Evolutionary conservation across 306 rosid species (phyloP).

Genomic region (Cercis canadensis): DNA sequence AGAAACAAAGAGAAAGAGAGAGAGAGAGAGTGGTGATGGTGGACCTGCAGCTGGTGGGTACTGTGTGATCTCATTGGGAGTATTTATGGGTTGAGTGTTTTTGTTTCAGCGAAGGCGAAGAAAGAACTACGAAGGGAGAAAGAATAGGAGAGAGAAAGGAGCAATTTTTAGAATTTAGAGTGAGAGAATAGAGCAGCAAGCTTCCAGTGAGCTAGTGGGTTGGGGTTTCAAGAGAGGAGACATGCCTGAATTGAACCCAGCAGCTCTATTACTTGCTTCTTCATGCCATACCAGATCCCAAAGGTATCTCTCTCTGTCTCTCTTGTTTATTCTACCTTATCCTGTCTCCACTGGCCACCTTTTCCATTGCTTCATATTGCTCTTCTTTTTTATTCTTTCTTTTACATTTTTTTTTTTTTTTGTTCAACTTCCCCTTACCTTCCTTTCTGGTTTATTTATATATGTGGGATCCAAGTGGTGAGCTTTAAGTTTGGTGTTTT

Average conservation of each 20-base stretch:
- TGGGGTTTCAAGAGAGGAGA: conserved; percentile 57
- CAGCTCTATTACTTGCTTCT: conserved; percentile 60
- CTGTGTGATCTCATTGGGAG: conserved; percentile 18
- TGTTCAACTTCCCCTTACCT: neutral
- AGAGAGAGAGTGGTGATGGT: conserved; percentile 17
- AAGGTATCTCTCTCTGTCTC: conserved; percentile 47
- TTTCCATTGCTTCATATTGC: conserved; percentile 32
- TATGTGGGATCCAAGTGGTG: conserved; percentile 48
- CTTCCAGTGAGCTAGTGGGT: conserved; percentile 25
- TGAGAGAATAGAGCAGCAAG: conserved; percentile 4
- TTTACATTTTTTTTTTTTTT: neutral
- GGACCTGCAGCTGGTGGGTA: conserved; percentile 34
- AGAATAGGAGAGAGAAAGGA: neutral
- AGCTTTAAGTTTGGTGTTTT: conserved; percentile 36
- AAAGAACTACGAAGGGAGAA: neutral
- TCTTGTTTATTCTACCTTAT: conserved; percentile 28
- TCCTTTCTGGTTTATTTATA: conserved; percentile 21
- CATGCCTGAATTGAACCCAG: conserved; percentile 71
- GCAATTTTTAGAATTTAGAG: neutral
- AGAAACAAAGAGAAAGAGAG: conserved; percentile 9
- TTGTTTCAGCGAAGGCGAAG: conserved; percentile 22
- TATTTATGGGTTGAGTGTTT: conserved; percentile 31
- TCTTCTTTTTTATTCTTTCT: conserved; percentile 7
- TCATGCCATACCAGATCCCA: conserved; percentile 61
- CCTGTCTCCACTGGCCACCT: conserved; percentile 31